Evolutionary conservation across 2,329 filamentous ascomycete species (phyloP), one percentile per base, ranked within the genome.

Genomic region (Elsinoe arachidis): DNA sequence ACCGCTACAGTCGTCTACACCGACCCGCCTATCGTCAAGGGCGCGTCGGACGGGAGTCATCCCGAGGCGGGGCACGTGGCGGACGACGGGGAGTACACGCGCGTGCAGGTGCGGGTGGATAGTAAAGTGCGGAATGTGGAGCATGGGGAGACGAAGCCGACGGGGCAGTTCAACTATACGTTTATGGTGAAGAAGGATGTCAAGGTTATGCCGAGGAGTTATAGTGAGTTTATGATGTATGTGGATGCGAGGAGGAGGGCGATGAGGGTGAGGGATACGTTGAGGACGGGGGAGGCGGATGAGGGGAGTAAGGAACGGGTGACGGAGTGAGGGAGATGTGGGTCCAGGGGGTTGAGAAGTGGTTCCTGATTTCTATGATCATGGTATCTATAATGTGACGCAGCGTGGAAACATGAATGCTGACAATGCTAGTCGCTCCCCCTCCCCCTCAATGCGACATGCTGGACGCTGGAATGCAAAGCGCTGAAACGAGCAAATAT

Each of bases 81-180:
- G 11, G 37, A 47, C 10, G 49, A 58, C 19, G 56, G 56, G 14
- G 49, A 53, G 49, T 81, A 79, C 63, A 85, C 81, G 17, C 78
- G 84, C 44, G 79, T 89, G 9, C 85, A 88, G 65, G 81, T 89
- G 9, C 80, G 85, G 6, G 83, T 89, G 12, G 84, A 87, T 66
- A 84, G 82, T 34, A 87, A 86, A 66, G 86, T 89, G 12, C 75
- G 85, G 17, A 82, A 88, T 65, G 83, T 89, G 30, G 85, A 88
- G 70, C 84, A 88, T 64, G 84, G 82, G 5, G 78, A 78, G 51
- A 80, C 82, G 21, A 84, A 82, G 65, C 80, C 84, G 2, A 88
- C 86, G 0, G 86, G 86, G 3, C 84, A 86, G 64, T 89, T 90
- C 73, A 87, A 88, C 64, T 89, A 89, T 67, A 88, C 86, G 0